Base-by-base conservation (phyloP, 2,329 filamentous ascomycete genomes). In the Cadophora luteo-olivacea region DNA sequence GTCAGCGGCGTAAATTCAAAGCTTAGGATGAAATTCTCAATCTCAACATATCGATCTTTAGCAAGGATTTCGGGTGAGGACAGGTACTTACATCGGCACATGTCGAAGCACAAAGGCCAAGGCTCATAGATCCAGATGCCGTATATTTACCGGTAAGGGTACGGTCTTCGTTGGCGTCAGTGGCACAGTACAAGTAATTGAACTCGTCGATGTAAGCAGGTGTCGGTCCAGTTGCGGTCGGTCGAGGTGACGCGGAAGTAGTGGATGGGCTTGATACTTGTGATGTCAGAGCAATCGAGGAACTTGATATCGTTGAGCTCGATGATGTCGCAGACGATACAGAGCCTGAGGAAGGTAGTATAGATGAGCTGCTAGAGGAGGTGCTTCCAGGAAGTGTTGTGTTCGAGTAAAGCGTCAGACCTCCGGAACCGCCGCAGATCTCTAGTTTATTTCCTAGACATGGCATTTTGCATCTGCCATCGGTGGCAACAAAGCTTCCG, bases 371-470 rank as follows among this genome's bases (percentile, higher is more conserved):
- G 41, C 61, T 64, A 9, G 61, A 57, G 9, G 61, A 57, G 16
- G 57, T 55, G 33, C 45, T 61, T 61, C 58, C 57, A 5, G 24
- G 48, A 32, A 57, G 12, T 14, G 49, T 45, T 6, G 55, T 32
- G 45, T 68, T 65, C 36, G 54, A 57, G 16, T 65, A 68, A 55
- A 68, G 66, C 5, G 66, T 68, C 24, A 68, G 33, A 4, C 66
- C 66, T 36, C 49, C 65, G 4, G 55, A 48, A 3, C 65, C 65
- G 14, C 65, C 65, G 29, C 66, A 68, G 19, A 61, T 38, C 25
- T 68, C 61, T 1, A 55, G 16, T 14, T 48, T 25, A 36, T 61
- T 74, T 9, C 76, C 77, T 12, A 54, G 32, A 66, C 71, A 72
- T 41, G 61, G 68, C 62, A 71, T 68, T 22, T 65, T 71, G 48